Evolutionary conservation across 805 yeast genomes (phyloP), one percentile per base, ranked within the genome.

Genomic region (Starmerella cellae): DNA sequence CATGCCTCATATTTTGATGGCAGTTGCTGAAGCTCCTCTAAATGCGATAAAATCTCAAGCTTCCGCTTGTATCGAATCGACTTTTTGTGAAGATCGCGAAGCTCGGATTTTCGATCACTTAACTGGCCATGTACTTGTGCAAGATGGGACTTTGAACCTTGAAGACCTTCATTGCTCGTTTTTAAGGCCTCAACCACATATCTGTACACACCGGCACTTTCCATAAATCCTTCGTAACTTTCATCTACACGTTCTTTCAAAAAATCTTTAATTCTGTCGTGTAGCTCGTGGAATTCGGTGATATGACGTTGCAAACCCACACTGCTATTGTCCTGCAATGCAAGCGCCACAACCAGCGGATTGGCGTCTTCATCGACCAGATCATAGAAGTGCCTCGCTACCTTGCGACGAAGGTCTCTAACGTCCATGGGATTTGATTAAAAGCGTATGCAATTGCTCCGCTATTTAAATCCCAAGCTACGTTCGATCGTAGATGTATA

Each of bases 281-380:
- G 74, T 35, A 84, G 60, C 37, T 70, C 69, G 34, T 69, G 65
- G 51, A 88, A 88, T 47, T 82, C 85, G 1, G 68, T 68, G 44
- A 69, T 68, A 46, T 78, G 73, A 53, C 77, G 79, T 0, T 94
- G 94, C 53, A 82, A 63, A 0, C 97, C 97, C n/a, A 85, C 91
- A 0, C 94, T 81, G 2, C 94, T 76, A 53, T 77, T 79, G 60
- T 88, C 96, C 54, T 85, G 65, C 44, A 91, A 66, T 1, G 87
- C 76, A 31, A 88, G 66, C 0, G 95, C 95, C 40, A 79, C 66
- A 52, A 84, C 95, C 36, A 91, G 68, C 1, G 95, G 94, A 56
- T 84, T 85, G 42, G 83, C 74, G 38, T 74, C 69, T 8, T 67
- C 68, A 1, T 64, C 63, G 5, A 70, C 60, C 6, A 76, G 60